Conservation (phyloP, 2,329 filamentous ascomycete species). For the Phoma sp. region DNA sequence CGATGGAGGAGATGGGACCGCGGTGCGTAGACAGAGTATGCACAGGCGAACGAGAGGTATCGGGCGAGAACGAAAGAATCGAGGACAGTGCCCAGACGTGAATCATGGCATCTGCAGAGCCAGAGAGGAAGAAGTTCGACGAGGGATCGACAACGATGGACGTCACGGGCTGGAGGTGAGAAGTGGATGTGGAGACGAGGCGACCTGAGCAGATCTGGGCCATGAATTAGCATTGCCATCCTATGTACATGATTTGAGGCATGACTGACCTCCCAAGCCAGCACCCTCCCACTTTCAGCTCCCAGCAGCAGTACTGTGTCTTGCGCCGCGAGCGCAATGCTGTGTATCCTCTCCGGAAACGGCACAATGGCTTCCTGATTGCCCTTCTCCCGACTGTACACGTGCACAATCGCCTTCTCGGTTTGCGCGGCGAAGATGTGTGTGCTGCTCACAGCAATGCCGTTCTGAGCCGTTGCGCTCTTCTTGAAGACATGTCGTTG, state of each 20-base stretch:
- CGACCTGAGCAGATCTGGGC: conserved; percentile 74
- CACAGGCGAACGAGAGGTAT: conserved; percentile 68
- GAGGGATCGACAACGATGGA: conserved; percentile 74
- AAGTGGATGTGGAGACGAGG: conserved; percentile 75
- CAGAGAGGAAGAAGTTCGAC: conserved; percentile 75
- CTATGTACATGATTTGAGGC: conserved; percentile 18
- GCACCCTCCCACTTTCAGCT: conserved; percentile 82
- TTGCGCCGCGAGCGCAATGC: conserved; percentile 73
- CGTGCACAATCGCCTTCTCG: conserved; percentile 90
- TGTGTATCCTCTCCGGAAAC: conserved; percentile 85
- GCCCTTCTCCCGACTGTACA: conserved; percentile 82
- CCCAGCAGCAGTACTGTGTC: conserved; percentile 75
- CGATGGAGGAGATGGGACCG: conserved; percentile 70
- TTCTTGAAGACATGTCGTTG: conserved; percentile 87
- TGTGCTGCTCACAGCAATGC: conserved; percentile 77
- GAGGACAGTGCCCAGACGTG: conserved; percentile 87
- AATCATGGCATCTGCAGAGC: conserved; percentile 84
- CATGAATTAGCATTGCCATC: conserved; percentile 8
- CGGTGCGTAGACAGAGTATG: conserved; percentile 80
- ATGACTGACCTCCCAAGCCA: conserved; percentile 84
- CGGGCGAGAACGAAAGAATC: conserved; percentile 69
- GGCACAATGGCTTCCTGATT: conserved; percentile 89
- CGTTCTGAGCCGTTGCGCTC: conserved; percentile 79
- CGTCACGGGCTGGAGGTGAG: conserved; percentile 81
- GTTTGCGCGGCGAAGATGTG: conserved; percentile 92